A percentile compares a stretch with the other conserved stretches of the same genome.
Evolutionary conservation across 106 monocot genomes (phyloP).

Genomic region (Acorus calamus): DNA sequence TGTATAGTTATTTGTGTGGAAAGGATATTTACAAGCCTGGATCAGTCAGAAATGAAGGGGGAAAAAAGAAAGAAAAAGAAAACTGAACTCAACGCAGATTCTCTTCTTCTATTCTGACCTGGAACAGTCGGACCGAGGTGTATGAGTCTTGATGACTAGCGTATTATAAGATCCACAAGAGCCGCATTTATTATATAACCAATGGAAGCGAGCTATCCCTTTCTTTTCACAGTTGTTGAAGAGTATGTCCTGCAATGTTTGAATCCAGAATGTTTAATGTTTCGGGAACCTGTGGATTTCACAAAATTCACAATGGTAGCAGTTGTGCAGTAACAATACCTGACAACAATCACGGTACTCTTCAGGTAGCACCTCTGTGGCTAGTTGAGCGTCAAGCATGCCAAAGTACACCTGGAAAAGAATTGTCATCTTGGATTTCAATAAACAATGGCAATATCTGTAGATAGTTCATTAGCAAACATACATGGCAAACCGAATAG

Average conservation of each 20-base stretch:
- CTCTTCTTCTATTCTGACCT: constrained; percentile 18
- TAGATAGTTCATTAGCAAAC: too few species aligned
- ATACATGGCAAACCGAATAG: too few species aligned
- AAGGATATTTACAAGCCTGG: too few species aligned
- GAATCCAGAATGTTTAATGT: neutral
- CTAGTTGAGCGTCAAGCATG: too few species aligned
- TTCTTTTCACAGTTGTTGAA: constrained; percentile 88
- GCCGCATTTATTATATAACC: constrained; percentile 89
- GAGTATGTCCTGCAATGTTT: constrained; percentile 56
- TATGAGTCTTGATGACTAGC: constrained; percentile 59
- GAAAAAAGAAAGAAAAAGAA: constrained; percentile 2
- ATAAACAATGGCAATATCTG: too few species aligned
- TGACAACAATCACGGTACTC: constrained; percentile 28
- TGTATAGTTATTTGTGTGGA: too few species aligned
- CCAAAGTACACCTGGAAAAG: too few species aligned
- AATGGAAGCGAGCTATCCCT: constrained; percentile 73
- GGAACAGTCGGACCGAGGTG: constrained; percentile 14
- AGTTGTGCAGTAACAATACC: constrained; percentile 14
- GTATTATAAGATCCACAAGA: constrained; percentile 93
- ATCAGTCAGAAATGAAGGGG: neutral
- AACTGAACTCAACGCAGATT: neutral
- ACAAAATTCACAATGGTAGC: too few species aligned
- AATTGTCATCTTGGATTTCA: too few species aligned
- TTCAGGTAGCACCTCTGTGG: too few species aligned
- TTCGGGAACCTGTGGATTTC: too few species aligned